Base-by-base conservation (phyloP, 495 filamentous ascomycete genomes). In the Aspergillus sclerotiicarbonarius region DNA sequence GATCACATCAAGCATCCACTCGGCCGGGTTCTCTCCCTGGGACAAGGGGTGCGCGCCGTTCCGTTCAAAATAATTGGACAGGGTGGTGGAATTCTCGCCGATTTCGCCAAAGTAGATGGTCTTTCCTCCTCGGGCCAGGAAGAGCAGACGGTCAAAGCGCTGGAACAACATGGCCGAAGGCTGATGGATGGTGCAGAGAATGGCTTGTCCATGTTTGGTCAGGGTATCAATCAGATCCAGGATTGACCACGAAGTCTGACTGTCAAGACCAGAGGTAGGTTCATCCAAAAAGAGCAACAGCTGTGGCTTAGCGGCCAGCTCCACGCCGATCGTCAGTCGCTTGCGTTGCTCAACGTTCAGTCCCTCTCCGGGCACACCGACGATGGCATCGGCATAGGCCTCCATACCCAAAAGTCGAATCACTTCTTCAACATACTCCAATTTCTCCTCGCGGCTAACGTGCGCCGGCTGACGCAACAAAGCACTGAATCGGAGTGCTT, bases 1-100 rank as follows among this genome's bases (percentile, higher is more conserved):
- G 62, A 92, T 94, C 47, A 90, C 87, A 63, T 96, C 91, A 41
- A 96, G 77, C 90, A 96, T 96, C 89, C 89, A 95, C 70, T 97
- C 92, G 20, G 92, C 92, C 19, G 91, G 91, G 47, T 81, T 96
- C 13, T 89, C 88, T 10, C 87, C 84, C 68, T 65, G 4, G 81
- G 88, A 70, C 81, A 96, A 57, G 58, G 82, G 74, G 30, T 78
- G 71, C 1, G 87, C 89, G 41, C 91, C 87, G 63, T 92, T 87
- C 41, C 80, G 76, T 71, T 92, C 87, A 58, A 96, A 96, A 72
- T 95, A 95, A 58, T 70, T 79, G 1, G 83, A 83, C 56, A 96
- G 69, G 15, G 64, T 87, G 83, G 51, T 94, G 0, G 89, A 90
- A 75, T 90, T 88, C 62, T 88, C 77, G 33, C 91, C 91, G 51